A percentile compares a stretch with the other conserved stretches of the same genome.
These are phyloP conservation scores for Ceriops decandra DNA, from an alignment of 345 rosid genomes.

Conservation along the genomic window DNA sequence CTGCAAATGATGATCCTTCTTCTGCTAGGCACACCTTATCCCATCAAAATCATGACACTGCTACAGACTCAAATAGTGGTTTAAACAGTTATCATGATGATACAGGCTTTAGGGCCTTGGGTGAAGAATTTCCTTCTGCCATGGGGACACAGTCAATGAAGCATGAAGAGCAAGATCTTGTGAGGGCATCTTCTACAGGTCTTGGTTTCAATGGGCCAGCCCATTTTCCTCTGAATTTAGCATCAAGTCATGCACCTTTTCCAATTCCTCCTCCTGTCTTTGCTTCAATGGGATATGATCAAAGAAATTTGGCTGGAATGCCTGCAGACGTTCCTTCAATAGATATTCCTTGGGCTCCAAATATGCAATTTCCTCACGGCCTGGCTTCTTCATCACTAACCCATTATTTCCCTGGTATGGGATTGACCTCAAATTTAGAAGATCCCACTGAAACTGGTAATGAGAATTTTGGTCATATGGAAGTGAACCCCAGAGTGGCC, in stretches of 20 bases:
- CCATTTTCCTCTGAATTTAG: slow-evolving; percentile 13
- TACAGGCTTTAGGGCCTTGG: neutral
- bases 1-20: neutral
- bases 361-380: slow-evolving; percentile 14
- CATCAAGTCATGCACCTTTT: slow-evolving; percentile 7
- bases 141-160: slow-evolving; percentile 11
- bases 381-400: slow-evolving; percentile 3
- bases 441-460: neutral
- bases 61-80: slow-evolving; percentile 5
- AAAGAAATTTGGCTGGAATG: slow-evolving; percentile 6
- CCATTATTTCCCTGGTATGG: slow-evolving; percentile 12
- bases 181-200: slow-evolving; percentile 13
- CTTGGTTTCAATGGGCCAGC: slow-evolving; percentile 11
- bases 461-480: slow-evolving; percentile 5
- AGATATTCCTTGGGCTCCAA: slow-evolving; percentile 8
- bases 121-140: slow-evolving; percentile 1
- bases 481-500: slow-evolving; percentile 6
- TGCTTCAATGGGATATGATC: slow-evolving; percentile 16
- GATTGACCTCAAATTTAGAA: slow-evolving; percentile 15
- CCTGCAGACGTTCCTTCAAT: slow-evolving; percentile 8
- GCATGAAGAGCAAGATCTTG: slow-evolving; percentile 22
- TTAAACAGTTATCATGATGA: slow-evolving; percentile 7
- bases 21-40: slow-evolving; percentile 1
- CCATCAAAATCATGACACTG: slow-evolving; percentile 5
- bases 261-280: neutral